Evolutionary conservation across 305 asterid species (phyloP).

Genomic region (Fraxinus velutina): DNA sequence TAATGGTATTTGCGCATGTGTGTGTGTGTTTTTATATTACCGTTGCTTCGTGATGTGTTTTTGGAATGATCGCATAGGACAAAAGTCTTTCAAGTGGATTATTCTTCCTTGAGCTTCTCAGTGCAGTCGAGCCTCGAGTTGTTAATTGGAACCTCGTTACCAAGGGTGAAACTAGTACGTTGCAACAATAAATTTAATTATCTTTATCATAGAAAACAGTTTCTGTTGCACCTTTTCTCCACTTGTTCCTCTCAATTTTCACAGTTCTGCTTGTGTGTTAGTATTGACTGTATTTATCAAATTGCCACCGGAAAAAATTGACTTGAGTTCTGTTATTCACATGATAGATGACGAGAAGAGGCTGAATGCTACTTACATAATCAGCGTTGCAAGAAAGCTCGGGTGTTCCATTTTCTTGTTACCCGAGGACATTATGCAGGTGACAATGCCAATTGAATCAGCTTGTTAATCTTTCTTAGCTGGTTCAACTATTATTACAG

Average conservation of each 20-base stretch:
- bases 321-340: conserved; percentile 14
- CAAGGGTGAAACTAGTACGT: conserved; percentile 83
- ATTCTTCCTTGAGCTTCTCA: conserved; percentile 87
- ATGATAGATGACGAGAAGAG: conserved; percentile 77
- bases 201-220: neutral
- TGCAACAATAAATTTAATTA: neutral
- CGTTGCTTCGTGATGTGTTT: conserved; percentile 14
- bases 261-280: neutral
- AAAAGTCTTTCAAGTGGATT: conserved; percentile 78
- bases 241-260: neutral
- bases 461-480: neutral
- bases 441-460: conserved; percentile 29
- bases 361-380: conserved; percentile 89
- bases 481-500: neutral
- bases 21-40: neutral
- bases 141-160: conserved; percentile 95
- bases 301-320: conserved; percentile 4
- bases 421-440: conserved; percentile 97
- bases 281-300: neutral
- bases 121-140: conserved; percentile 91
- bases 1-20: neutral
- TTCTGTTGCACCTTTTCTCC: neutral
- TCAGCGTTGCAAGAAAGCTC: conserved; percentile 93
- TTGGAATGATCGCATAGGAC: conserved; percentile 49
- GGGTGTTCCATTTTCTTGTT: conserved; percentile 92